Base-by-base conservation (phyloP, 495 filamentous ascomycete genomes). In the Aspergillus mulundensis region DNA sequence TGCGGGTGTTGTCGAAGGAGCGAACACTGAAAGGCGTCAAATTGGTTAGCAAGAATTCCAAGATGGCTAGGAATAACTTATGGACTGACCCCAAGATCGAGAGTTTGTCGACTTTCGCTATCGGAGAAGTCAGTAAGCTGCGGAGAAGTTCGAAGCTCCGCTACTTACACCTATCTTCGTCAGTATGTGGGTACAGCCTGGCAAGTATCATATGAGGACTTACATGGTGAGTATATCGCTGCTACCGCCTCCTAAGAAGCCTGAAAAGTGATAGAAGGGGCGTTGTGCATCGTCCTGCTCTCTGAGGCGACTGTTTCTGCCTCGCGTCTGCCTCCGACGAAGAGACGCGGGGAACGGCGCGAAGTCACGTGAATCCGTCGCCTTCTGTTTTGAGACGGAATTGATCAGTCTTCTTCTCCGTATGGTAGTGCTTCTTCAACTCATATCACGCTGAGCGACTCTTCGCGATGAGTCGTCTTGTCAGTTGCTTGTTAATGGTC, bases 41-140 rank as follows among this genome's bases (percentile, higher is more conserved):
- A 7, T 10, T 7, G 18, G 24, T 39, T 12, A 53, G 57, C 34
- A 61, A 50, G 41, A 7, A 18, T 15, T 18, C n/a, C 15, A 6
- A 4, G 30, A 38, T 30, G 54, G 21, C 53, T 15, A 36, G n/a
- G n/a, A n/a, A n/a, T n/a, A n/a, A n/a, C 25, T 28, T 8, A 28
- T 28, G 3, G 8, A 32, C 75, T 61, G 77, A 88, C 87, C 87
- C 92, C 62, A 83, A 65, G 55, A 96, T 95, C 43, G 85, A 87
- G 57, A 98, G 81, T 65, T 89, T 94, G 68, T 98, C 90, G 55
- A 98, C 90, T 67, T 83, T 90, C 59, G 91, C 75, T 78, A 44
- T 32, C 16, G 19, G 14, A 32, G n/a, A 43, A 12, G 39, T 62
- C 18, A 60, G 57, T 58, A 11, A 53, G 39, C 15, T 28, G 38